A percentile compares a stretch with the other conserved stretches of the same genome.
Evolutionary conservation across 2,329 filamentous ascomycete genomes (phyloP).

Genomic region (Epichloe brachyelytri): DNA sequence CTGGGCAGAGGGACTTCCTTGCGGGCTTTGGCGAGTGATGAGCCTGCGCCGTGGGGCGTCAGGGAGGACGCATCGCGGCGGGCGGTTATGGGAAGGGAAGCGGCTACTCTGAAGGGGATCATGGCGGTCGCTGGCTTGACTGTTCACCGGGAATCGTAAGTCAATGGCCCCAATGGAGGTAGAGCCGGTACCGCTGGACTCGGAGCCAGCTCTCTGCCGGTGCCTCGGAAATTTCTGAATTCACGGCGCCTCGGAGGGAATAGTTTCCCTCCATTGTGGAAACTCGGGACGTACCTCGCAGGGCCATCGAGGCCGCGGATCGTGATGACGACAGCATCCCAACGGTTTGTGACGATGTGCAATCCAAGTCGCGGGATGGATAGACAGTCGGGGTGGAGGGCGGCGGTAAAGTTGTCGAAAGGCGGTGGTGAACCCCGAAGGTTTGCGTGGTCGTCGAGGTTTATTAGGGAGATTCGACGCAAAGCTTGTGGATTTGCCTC

Average conservation of each 20-base stretch:
- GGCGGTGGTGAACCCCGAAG: not conserved
- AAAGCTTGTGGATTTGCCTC: constrained; percentile 17
- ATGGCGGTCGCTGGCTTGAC: constrained; percentile 53
- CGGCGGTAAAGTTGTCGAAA: not conserved
- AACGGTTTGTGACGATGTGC: not conserved
- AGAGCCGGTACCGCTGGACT: not conserved
- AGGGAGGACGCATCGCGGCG: constrained; percentile 49
- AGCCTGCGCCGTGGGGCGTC: constrained; percentile 39
- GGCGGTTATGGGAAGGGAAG: constrained; percentile 52
- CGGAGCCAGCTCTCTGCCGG: not conserved
- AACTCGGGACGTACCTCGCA: constrained; percentile 30
- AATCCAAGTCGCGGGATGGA: not conserved
- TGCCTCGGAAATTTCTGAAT: not conserved
- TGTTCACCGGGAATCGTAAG: constrained; percentile 18
- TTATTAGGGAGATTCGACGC: not conserved
- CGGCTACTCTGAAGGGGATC: constrained; percentile 49
- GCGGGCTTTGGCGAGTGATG: constrained; percentile 41
- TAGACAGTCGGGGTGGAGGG: not conserved
- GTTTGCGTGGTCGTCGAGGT: constrained; percentile 13
- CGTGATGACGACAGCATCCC: constrained; percentile 36
- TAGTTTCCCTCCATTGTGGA: constrained; percentile 2
- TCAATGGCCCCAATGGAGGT: not conserved
- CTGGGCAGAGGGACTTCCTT: constrained; percentile 66
- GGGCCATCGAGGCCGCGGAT: constrained; percentile 37
- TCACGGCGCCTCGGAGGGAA: not conserved